Base-by-base conservation (phyloP, 129 eudicot genomes). In the Tagetes erecta region DNA sequence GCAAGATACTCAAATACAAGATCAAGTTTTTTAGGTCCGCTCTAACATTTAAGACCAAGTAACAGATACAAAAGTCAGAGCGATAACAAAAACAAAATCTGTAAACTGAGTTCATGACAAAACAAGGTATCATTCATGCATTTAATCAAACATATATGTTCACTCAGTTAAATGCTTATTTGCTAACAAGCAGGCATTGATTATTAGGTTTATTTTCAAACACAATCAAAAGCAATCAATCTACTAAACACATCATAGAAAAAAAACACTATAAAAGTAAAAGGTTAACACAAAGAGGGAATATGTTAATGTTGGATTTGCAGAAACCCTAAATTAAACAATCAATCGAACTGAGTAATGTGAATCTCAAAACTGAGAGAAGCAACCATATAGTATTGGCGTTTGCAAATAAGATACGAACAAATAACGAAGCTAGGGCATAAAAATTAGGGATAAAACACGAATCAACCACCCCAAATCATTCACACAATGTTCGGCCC, bases 321-420 rank as follows among this genome's bases (percentile, higher is more conserved):
- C 6, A 60, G 44, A 62, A 62, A 62, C 67, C 67, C 67, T 62
- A 62, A 62, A 5, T 62, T 62, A 27, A 12, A 12, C 67, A 62
- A 1, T 62, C 67, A 38, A 37, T 33, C 14, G 8, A 9, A 59
- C 12, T 4, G 44, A 62, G 20, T 4, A 36, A 36, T 2, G 45
- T 37, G 42, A 62, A 37, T 36, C 60, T 1, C 34, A 55, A 55
- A 3, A 55, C 2, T 14, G 35, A 10, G 35, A 6, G 11, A 20
- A 20, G 9, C 27, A 55, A 55, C 34, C 60, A 51, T 55, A 10
- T 14, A 1, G 5, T 20, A 55, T 14, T 55, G 60, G 60, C 35
- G 33, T 34, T 14, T 55, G 8, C 8, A 10, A 47, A 10, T 8
- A 52, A 52, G 31, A 52, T n/a, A n/a, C 0, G 0, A 52, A 4